A percentile compares a stretch with the other conserved stretches of the same genome.
phyloP scores from a whole-genome alignment of 768 basidiomycete genomes.

The Mycena pura region DNA sequence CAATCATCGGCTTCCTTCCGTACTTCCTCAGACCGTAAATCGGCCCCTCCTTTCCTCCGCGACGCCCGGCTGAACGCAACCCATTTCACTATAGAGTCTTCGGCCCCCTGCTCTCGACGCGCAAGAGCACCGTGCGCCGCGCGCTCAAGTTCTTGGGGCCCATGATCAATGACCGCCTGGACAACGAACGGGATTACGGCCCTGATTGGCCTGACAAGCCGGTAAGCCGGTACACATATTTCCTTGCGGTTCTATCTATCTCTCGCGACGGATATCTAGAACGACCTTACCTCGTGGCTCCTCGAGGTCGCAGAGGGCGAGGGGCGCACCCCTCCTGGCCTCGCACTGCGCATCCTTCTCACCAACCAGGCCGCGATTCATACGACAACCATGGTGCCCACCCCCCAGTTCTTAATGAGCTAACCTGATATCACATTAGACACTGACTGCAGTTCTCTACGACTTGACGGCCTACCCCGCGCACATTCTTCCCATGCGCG shows the following conservation, averaged over 20 bases:
- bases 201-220: conserved; percentile 30
- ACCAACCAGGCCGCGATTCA: conserved; percentile 53
- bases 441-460: no score
- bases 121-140: not conserved
- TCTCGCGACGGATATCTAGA: conserved; percentile 35
- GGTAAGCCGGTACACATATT: not conserved
- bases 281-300: conserved; percentile 55
- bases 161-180: conserved; percentile 39
- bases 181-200: conserved; percentile 36
- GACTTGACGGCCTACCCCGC: no score
- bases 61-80: not conserved
- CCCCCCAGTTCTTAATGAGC: no score
- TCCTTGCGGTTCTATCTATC: not conserved
- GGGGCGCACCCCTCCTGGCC: conserved; percentile 38
- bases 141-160: conserved; percentile 37
- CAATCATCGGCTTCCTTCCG: not conserved
- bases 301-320: conserved; percentile 43
- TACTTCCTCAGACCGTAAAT: not conserved
- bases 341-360: conserved; percentile 43
- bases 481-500: no score
- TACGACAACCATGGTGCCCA: conserved; percentile 50
- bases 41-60: conserved; percentile 2
- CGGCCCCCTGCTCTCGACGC: not conserved
- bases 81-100: not conserved
- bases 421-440: no score